Evolutionary conservation across 768 basidiomycete genomes (phyloP).

Genomic region (Leccinum uliginosum): DNA sequence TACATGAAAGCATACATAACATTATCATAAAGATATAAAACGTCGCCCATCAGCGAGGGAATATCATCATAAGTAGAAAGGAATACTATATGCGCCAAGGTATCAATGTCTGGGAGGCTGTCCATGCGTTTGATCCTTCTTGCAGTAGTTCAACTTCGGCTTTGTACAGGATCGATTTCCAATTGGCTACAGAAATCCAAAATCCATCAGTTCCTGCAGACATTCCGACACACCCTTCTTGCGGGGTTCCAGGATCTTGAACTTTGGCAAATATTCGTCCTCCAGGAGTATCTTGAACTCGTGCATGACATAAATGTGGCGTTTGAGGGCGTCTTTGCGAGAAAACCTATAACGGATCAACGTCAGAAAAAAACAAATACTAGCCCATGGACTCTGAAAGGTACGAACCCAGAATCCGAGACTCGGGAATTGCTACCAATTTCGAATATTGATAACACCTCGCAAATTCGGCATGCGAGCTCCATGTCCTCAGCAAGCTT

Average conservation of each 20-base stretch:
- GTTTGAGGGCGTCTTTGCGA: constrained; percentile 9
- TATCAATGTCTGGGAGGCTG: no score
- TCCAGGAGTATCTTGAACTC: neutral
- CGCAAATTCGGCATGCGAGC: neutral
- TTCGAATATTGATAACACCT: neutral
- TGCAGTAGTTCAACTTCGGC: neutral
- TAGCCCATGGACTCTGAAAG: neutral
- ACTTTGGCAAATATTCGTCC: neutral
- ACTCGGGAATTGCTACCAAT: neutral
- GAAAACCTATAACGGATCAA: neutral
- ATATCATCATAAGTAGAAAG: neutral
- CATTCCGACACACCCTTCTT: neutral
- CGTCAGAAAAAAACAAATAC: neutral
- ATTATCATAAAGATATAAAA: no score
- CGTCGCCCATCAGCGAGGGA: no score
- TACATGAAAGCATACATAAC: no score
- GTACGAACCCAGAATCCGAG: no score
- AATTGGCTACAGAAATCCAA: neutral
- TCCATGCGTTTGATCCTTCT: no score
- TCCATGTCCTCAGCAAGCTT: neutral
- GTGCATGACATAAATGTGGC: neutral
- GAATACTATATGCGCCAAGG: no score
- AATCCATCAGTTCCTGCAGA: neutral
- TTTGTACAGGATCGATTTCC: neutral
- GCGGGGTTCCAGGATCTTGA: neutral